Base-by-base conservation (phyloP, 179 eudicot genomes). In the Camellia oleifera region DNA sequence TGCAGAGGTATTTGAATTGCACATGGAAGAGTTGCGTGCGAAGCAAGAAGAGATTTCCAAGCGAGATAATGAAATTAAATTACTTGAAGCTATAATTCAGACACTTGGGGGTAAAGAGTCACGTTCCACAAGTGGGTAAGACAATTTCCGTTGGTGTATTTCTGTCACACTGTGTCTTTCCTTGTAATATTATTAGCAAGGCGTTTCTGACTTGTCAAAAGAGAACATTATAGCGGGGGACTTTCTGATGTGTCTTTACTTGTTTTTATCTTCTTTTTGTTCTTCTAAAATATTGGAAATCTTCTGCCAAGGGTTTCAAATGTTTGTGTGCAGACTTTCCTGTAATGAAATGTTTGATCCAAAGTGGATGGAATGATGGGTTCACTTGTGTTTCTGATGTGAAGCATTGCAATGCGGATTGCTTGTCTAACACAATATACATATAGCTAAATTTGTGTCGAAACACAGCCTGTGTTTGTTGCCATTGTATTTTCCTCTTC, bases 1-100 rank as follows among this genome's bases (percentile, higher is more conserved):
- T 84, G 87, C 97, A 95, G 99, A 86, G 90, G 99, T 96, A 63
- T 96, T 96, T 83, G 94, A 91, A 81, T 85, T 96, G 76, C 98
- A 96, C 87, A 86, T 90, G 96, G 94, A 88, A 82, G 98, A 96
- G 86, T 78, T 96, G 85, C 92, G 96, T 3, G 86, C 92, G 60
- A 96, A 96, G 85, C 99, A 96, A 83, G 95, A 90, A 23, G 97
- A 94, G 88, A 96, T 96, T 77, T 78, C 73, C 64, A 94, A 90
- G 89, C 90, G 97, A 70, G 99, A 96, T 64, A 81, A 78, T 9
- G 97, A 96, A 79, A 96, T 96, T 20, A 94, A 96, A 80, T 89
- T 94, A 57, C 84, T 96, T 68, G 98, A 94, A 90, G 96, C 99
- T 82, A 92, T 96, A 74, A 92, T 96, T 78, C 93, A 90, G 88